Evolutionary conservation across 2,329 filamentous ascomycete species (phyloP).

Genomic region (Chaetomiaceae sp.): DNA sequence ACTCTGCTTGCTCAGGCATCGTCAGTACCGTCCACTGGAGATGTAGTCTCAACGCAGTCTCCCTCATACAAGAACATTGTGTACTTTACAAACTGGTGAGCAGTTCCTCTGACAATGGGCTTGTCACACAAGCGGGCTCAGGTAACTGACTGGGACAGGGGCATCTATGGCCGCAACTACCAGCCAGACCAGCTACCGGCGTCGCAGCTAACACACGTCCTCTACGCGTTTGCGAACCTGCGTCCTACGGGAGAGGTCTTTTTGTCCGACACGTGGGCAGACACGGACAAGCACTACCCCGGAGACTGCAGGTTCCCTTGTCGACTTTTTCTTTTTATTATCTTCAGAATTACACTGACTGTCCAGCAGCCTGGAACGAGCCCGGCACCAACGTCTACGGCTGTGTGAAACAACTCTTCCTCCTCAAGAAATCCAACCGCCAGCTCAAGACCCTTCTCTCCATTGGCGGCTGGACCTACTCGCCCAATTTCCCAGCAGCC

Average conservation of each 20-base stretch:
- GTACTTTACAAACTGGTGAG: conserved; percentile 47
- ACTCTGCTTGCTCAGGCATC: conserved; percentile 8
- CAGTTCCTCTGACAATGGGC: neutral
- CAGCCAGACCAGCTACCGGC: conserved; percentile 66
- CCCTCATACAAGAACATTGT: conserved; percentile 40
- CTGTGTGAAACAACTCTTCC: conserved; percentile 71
- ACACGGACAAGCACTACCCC: conserved; percentile 67
- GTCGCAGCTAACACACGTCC: conserved; percentile 67
- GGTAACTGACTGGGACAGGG: conserved; percentile 14
- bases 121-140: neutral
- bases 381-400: conserved; percentile 71
- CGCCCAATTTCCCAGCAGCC: conserved; percentile 65
- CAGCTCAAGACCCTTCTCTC: conserved; percentile 73
- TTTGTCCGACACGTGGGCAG: conserved; percentile 64
- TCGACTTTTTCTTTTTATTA: conserved; percentile 16
- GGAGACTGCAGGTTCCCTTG: conserved; percentile 50
- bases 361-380: conserved; percentile 52
- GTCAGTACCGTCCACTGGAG: conserved; percentile 2
- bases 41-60: neutral
- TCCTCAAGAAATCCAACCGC: conserved; percentile 72
- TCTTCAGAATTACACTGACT: conserved; percentile 2
- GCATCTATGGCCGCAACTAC: conserved; percentile 59
- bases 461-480: conserved; percentile 85
- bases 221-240: conserved; percentile 80
- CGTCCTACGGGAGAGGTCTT: conserved; percentile 65